Evolutionary conservation across 108 stramenopile genomes (phyloP), one percentile per base, ranked within the genome.

Genomic region (Skeletonema tropicum): DNA sequence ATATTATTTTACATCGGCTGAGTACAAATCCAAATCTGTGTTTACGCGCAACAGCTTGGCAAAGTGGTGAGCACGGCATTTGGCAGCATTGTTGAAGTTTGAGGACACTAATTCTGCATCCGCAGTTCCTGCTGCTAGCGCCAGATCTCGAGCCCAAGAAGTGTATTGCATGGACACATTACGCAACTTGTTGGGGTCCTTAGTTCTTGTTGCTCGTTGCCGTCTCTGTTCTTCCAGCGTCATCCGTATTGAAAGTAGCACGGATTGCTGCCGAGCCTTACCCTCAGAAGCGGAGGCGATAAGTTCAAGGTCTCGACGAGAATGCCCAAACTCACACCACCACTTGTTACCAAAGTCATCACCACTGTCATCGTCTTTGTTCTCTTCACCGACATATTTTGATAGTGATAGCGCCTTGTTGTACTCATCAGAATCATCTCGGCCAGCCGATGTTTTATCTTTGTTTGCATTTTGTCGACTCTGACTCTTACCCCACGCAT

Each of bases 281-380:
- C 94, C 94, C 84, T 95, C 94, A 12, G 89, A 84, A 21, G 86
- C 69, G 15, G 90, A 90, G 15, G 87, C 94, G 65, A 95, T 90
- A 71, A 92, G 94, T 78, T 95, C 94, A 46, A 95, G 84, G 13
- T 91, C 94, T 45, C 94, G 76, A 32, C 94, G 87, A 15, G 94
- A 95, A 64, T 95, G 94, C 2, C 94, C 94, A 77, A 95, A 95
- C 60, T 86, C 86, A 76, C 90, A 90, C 94, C 94, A 95, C 94
- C 94, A 95, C 38, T 82, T 82, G 46, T 77, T 82, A 1, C 71
- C 75, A 59, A 48, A 57, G 75, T 15, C 17, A 9, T 57, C 59
- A 13, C 32, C 10, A 2, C 41, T 61, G 39, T 36, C 58, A 14
- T 65, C 26, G 6, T 64, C 68, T n/a, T 48, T 55, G 26, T 68